Evolutionary conservation across 108 stramenopile genomes (phyloP), one percentile per base, ranked within the genome.

Genomic region (Cyclotella distinguenda): DNA sequence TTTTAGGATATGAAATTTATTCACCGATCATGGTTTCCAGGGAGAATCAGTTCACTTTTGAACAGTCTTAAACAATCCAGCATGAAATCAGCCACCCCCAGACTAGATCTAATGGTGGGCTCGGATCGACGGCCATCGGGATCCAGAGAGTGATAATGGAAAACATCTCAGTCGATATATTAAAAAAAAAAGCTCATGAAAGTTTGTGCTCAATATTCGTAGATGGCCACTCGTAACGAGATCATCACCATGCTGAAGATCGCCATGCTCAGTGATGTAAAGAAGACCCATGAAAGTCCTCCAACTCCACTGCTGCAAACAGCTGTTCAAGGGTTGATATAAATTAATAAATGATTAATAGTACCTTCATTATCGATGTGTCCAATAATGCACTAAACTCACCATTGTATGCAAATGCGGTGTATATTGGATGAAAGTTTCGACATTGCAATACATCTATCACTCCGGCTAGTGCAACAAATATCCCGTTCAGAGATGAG

Each of bases 231-330:
- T 21, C 71, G 40, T 10, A 72, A 34, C 11, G 64, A 66, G 7
- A 72, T 32, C 71, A 72, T 72, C 2, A 58, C 6, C 71, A 72
- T 72, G 43, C 71, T 65, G 13, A 66, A 72, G 19, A 66, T 35
- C 26, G 44, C 64, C 64, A 72, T 66, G 15, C 46, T 22, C 0
- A 72, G 36, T 40, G 65, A 56, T 1, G 64, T 58, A 26, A 66
- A 66, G 46, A 72, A 72, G 19, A 72, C 39, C 71, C 71, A 72
- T 11, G 64, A 58, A 2, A 72, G 15, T 40, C 71, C 71, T 19
- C 27, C 48, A 4, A 66, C 71, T 31, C 71, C 71, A 66, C 65
- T 72, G 4, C 16, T 36, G 33, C 71, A 72, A 12, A 72, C 26
- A 1, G 69, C 64, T 64, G 44, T 32, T 3, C 11, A 25, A 22